Conservation (phyloP, 768 basidiomycete species). For the Mrakia frigida region DNA sequence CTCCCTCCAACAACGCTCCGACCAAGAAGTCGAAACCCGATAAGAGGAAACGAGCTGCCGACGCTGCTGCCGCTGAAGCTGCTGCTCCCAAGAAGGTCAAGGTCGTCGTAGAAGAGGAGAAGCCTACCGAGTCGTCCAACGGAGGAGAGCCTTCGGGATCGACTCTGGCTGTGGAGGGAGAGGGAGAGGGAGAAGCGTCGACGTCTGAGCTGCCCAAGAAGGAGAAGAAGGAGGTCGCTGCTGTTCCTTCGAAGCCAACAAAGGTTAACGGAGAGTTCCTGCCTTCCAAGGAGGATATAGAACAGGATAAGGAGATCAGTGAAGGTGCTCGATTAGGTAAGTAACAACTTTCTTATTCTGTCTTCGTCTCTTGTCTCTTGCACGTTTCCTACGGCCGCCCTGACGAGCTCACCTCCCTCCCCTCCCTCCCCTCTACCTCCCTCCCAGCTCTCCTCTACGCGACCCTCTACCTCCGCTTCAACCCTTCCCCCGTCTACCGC, state of each 20-base stretch:
- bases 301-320: conserved; percentile 3
- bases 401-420: background rate
- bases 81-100: conserved; percentile 3
- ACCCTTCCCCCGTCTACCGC: conserved; percentile 23
- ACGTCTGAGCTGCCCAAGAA: background rate
- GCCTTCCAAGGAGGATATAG: conserved; percentile 24
- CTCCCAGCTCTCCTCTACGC: conserved; percentile 26
- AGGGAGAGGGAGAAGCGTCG: background rate
- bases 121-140: background rate
- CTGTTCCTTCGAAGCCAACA: background rate
- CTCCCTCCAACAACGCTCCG: background rate
- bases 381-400: background rate
- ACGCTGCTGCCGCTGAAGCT: background rate
- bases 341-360: background rate
- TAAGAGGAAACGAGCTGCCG: conserved; percentile 22
- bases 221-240: background rate
- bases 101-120: background rate
- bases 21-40: conserved; percentile 16
- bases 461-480: conserved; percentile 24
- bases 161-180: background rate
- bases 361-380: background rate
- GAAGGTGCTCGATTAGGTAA: conserved; percentile 26
- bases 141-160: background rate
- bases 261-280: conserved; percentile 12
- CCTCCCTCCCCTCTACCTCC: background rate